Evolutionary conservation across 306 rosid species (phyloP).

Genomic region (Abrus precatorius): DNA sequence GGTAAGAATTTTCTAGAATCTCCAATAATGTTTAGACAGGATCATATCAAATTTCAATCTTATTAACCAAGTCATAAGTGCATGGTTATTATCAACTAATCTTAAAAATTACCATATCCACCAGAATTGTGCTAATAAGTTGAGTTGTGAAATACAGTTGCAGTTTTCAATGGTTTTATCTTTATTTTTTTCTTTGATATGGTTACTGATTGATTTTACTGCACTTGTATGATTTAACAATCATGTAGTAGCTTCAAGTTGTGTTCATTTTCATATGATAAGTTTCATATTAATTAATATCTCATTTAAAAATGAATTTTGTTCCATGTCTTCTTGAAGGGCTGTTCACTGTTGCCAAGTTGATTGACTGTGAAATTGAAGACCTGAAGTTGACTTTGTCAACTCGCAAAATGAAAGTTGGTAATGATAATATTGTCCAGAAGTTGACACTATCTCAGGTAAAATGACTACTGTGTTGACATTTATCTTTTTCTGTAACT

Average conservation of each 20-base stretch:
- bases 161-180: slow-evolving; percentile 38
- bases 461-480: slow-evolving; percentile 50
- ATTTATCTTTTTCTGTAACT: slow-evolving; percentile 35
- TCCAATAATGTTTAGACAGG: slow-evolving; percentile 5
- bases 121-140: background rate
- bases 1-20: slow-evolving; percentile 59
- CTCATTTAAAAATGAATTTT: slow-evolving; percentile 39
- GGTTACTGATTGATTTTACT: slow-evolving; percentile 19
- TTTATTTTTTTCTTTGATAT: slow-evolving; percentile 36
- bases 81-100: background rate
- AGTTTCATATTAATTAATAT: slow-evolving; percentile 32
- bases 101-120: too few species aligned
- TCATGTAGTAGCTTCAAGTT: background rate
- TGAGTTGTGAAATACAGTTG: background rate
- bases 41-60: slow-evolving; percentile 12
- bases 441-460: slow-evolving; percentile 89
- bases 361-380: slow-evolving; percentile 83
- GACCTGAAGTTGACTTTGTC: slow-evolving; percentile 84
- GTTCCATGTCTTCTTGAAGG: slow-evolving; percentile 64
- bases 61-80: background rate
- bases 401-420: slow-evolving; percentile 93
- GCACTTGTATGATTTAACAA: slow-evolving; percentile 27
- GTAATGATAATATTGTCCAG: slow-evolving; percentile 89
- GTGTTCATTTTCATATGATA: slow-evolving; percentile 21
- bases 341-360: slow-evolving; percentile 67